Base-by-base conservation (phyloP, 352 stramenopile species). In the Phytophthora pini region DNA sequence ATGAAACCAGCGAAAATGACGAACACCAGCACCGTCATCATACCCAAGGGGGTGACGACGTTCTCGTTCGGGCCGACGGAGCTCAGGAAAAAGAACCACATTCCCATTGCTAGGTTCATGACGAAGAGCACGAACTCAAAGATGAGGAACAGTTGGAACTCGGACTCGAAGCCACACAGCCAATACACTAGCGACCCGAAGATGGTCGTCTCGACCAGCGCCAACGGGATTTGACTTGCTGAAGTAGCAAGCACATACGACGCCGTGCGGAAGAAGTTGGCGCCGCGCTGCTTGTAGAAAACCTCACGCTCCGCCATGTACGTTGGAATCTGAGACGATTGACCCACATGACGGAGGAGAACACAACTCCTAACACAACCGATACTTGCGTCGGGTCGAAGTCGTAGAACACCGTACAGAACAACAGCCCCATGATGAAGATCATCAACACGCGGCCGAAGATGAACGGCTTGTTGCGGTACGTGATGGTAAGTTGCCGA, bases 251-350 rank as follows among this genome's bases (percentile, higher is more conserved):
- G 41, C 41, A 94, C 75, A 54, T 94, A 95, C 26, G 79, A 76
- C 3, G 71, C 79, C 8, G 87, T 79, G 1, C 82, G 79, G 50
- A 84, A 94, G 64, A 95, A 68, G 60, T 95, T 94, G 36, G 76
- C 71, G n/a, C 87, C 82, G 3, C 74, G 72, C 31, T 96, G 88
- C 62, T 93, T 94, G 76, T 95, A 94, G 68, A 91, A 96, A 15
- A 89, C 55, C 1, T 62, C 73, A n/a, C 76, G 79, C 32, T 73
- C 69, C 10, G 77, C 70, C 58, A 95, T 81, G 48, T 94, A 86
- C 26, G 76, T 77, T 15, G 83, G 70, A 29, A 97, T 61, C 53
- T 88, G 77, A 2, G 84, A 54, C 51, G 90, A 90, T 22, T 81
- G 76, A 17, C 85, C 83, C 44, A 97, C 64, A 97, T 85, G 34